Evolutionary conservation across 2,329 filamentous ascomycete genomes (phyloP), one percentile per base, ranked within the genome.

Genomic region (Arachnopeziza araneosa): DNA sequence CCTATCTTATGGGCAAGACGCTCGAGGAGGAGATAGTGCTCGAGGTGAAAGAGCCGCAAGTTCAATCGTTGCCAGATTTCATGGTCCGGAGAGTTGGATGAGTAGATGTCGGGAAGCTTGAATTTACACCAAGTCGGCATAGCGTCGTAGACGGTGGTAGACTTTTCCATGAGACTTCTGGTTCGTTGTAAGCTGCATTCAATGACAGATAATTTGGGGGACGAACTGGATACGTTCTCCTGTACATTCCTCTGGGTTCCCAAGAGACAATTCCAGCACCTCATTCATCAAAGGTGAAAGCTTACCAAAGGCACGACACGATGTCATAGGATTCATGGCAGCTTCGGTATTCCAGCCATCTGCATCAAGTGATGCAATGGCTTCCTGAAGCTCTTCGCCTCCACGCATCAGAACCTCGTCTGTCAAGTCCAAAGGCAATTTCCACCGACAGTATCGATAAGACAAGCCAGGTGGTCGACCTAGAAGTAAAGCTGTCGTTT

Each of bases 11-110:
- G 74, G 9, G 86, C 71, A 0, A 86, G 75, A 19, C 84, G 75
- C 59, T 86, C 80, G 6, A 85, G 72, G 10, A 87, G 77, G 60
- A 87, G 85, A 2, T 82, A 73, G 49, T 85, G 85, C 50, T 85
- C 79, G 0, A 84, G 70, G 52, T 82, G 78, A 23, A 80, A 76
- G 1, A 84, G 74, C 1, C 75, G 74, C 0, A 82, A 54, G n/a
- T 23, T 69, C 1, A 84, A 68, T 17, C 81, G 75, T 1, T 79
- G 73, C 5, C 74, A 73, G 56, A 80, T 80, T 0, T 81, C 61
- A 0, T 70, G 67, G 0, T 71, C 63, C 0, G 73, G 49, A 9
- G 74, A 68, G 0, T 75, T 68, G 1, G 74, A 72, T 21, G 75
- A 75, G 8, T 74, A 72, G n/a, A 80, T 64, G 9, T 75, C 72